Evolutionary conservation across 805 yeast genomes (phyloP), one percentile per base, ranked within the genome.

Genomic region (Cyberlindnera amylophila): DNA sequence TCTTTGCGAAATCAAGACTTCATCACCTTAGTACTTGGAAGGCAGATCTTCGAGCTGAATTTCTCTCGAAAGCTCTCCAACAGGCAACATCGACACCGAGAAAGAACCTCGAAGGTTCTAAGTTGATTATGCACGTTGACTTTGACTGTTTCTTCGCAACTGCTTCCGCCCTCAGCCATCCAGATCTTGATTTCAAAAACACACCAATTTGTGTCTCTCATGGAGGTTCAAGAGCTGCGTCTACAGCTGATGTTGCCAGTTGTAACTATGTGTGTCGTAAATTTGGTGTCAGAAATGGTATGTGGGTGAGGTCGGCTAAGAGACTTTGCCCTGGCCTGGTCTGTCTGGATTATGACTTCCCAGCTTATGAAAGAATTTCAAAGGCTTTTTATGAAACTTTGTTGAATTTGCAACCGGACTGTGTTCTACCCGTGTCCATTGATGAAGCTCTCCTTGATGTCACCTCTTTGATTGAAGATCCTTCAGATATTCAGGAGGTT

Each of bases 81-180:
- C 51, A 52, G 37, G 13, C 46, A 42, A 28, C 21, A 16, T n/a
- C 44, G 24, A 39, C 39, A 39, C 30, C 56, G 34, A 35, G 41
- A 27, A 31, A 33, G n/a, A 17, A 11, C 19, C 18, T 37, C 27
- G 23, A 41, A 31, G 29, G 26, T 21, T 12, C 23, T 4, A 55
- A 54, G 27, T 58, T 73, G 1, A 75, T 90, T 9, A 58, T 90
- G 41, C 97, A 91, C 60, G 72, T 91, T 27, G 99, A 91, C 60
- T 91, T 89, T 61, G 99, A 91, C 61, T 88, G 96, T 50, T 91
- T 93, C 55, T 91, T 91, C 64, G 97, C 90, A 2, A 74, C 95
- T 0, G 96, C 84, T 0, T 85, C 96, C 0, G 75, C 86, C 3
- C 63, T 80, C 41, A 69, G 64, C 13, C 66, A 70, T 32, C 82